Evolutionary conservation across 176 grass and related monocot genomes (phyloP), one percentile per base, ranked within the genome.

Genomic region (Phoenix dactylifera): DNA sequence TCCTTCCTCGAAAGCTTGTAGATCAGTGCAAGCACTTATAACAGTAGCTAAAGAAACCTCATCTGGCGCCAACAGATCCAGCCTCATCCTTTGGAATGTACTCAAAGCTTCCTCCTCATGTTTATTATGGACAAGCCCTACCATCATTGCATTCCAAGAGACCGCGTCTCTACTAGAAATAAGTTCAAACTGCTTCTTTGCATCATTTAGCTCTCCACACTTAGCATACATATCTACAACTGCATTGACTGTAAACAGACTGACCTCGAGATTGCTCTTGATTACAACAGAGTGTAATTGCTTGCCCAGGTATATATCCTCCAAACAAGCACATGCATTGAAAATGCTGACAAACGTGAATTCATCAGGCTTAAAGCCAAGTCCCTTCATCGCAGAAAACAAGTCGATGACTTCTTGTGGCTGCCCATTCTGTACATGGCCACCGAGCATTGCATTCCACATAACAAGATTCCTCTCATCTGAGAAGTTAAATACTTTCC

Each of bases 91-190:
- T 54, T 85, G 77, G 64, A 89, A 73, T 51, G 71, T 68, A 57
- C 18, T 4, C 10, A 89, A 35, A 16, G 86, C 78, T 69, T 70
- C 75, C 16, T 73, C 74, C 26, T 73, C 71, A 30, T 79, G 35
- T 58, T 59, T 64, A 70, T 79, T 89, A 44, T 76, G 82, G 14
- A 57, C 86, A 76, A 89, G 63, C 53, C 86, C 86, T 57, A 85
- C 86, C 48, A 85, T 89, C 63, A 85, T 72, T 58, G 82, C 67
- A 79, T 89, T 89, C 86, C 86, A 89, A 18, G 82, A 82, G 49
- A 89, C 72, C 3, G 44, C 65, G 52, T 89, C 86, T 68, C 75
- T 89, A 39, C 62, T 30, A 61, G 71, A 75, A 26, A 82, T 85
- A 35, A 79, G 60, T 54, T 55, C 57, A 39, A 89, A 89, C 23